Base-by-base conservation (phyloP, 768 basidiomycete species). In the Tulasnella calospora region DNA sequence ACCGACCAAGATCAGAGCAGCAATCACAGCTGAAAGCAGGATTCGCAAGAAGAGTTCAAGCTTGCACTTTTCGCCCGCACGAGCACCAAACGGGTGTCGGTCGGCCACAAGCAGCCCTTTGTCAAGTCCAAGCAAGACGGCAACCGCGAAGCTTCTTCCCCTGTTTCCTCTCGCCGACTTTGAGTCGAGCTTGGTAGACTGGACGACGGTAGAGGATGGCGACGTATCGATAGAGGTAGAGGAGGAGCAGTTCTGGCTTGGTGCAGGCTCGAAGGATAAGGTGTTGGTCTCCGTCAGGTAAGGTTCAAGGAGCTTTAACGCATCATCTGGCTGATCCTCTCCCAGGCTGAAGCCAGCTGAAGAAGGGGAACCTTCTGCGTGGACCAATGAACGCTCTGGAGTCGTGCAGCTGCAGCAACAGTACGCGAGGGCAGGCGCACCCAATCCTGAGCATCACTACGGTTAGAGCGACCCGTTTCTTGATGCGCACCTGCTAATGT, bases 201-300 rank as follows among this genome's bases (percentile, higher is more conserved):
- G 85, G 80, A 87, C 92, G 82, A 92, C 86, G 1, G 88, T 95
- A 1, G 81, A 82, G 41, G 80, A 78, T 44, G 77, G 75, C 12
- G 81, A 82, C 78, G 10, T 92, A 90, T 13, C 91, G 84, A 0
- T 92, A 92, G 75, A 81, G 30, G 86, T 93, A 1, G 93, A 93
- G 76, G 90, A 90, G 76, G 86, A 86, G 23, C 86, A 87, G 85
- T 46, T 27, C 55, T 38, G 33, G 9, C 36, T 44, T n/a, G 61
- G 41, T 72, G 38, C 75, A 27, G 30, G 71, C 12, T 36, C 71
- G 35, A 44, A 80, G 33, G 93, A 94, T 83, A 94, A 95, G 83
- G 94, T 94, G 69, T 90, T 95, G 83, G 94, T 95, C 30, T 94
- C 94, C 35, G 87, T 95, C 81, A 88, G 93, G 92, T 93, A 80